A percentile compares a stretch with the other conserved stretches of the same genome.
Conservation (phyloP, 495 filamentous ascomycete genomes). For the Hyaloscypha variabilis region DNA sequence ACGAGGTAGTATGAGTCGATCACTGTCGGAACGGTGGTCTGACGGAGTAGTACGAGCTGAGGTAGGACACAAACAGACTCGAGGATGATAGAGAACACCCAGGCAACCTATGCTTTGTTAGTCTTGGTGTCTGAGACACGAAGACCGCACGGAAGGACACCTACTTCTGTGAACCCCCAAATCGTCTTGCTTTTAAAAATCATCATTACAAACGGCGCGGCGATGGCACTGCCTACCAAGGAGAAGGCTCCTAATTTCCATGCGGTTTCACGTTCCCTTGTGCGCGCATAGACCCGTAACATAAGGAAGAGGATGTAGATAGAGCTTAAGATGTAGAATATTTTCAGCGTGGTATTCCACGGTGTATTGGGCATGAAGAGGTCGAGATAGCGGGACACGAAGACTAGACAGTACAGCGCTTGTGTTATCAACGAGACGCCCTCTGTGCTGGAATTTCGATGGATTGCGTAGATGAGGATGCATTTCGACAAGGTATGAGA, state of each 20-base stretch:
- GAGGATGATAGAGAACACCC: slow-evolving; percentile 86
- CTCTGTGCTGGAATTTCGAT: slow-evolving; percentile 85
- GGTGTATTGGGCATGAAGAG: slow-evolving; percentile 53
- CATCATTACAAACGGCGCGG: slow-evolving; percentile 67
- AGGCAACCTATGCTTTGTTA: slow-evolving; percentile 57
- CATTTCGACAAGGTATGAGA: slow-evolving; percentile 84
- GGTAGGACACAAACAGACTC: slow-evolving; percentile 91
- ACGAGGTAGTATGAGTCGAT: slow-evolving; percentile 95
- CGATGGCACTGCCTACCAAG: slow-evolving; percentile 57
- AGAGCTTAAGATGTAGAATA: slow-evolving; percentile 85
- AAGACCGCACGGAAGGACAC: slow-evolving; percentile 2
- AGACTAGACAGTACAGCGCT: slow-evolving; percentile 83
- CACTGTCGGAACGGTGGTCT: slow-evolving; percentile 93
- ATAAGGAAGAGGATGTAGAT: slow-evolving; percentile 87
- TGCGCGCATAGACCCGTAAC: slow-evolving; percentile 83
- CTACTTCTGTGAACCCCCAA: slow-evolving; percentile 48
- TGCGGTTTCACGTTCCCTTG: slow-evolving; percentile 84
- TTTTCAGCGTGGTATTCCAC: slow-evolving; percentile 79
- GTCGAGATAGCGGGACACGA: slow-evolving; percentile 85
- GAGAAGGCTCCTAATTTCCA: slow-evolving; percentile 81
- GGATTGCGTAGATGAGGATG: slow-evolving; percentile 90
- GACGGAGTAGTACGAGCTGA: slow-evolving; percentile 86
- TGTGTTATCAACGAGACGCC: slow-evolving; percentile 96
- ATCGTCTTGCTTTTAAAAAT: slow-evolving; percentile 52
- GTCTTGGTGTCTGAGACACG: neutral